Evolutionary conservation across 2,329 filamentous ascomycete genomes (phyloP).

Genomic region (Macrophomina pseudophaseolina): DNA sequence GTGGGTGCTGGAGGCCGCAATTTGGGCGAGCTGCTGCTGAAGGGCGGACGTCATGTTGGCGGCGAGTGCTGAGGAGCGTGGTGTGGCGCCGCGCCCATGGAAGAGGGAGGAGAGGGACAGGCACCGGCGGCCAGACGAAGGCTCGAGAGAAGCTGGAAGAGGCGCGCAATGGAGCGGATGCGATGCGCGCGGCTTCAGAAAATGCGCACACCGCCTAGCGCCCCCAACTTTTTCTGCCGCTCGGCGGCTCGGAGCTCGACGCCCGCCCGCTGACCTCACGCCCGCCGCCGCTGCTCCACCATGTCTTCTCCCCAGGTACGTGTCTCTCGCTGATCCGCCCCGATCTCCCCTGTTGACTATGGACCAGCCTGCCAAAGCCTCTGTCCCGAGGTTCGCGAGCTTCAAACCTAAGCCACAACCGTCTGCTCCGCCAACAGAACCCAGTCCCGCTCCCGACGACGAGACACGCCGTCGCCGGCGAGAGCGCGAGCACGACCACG

Average conservation of each 20-base stretch:
- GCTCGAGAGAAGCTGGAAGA: neutral
- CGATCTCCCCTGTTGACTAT: slow-evolving; percentile 13
- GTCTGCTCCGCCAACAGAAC: slow-evolving; percentile 23
- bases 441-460: slow-evolving; percentile 1
- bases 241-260: neutral
- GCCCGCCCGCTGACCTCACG: slow-evolving; percentile 22
- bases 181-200: slow-evolving; percentile 18
- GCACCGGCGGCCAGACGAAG: slow-evolving; percentile 28
- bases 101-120: slow-evolving; percentile 28
- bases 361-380: slow-evolving; percentile 30
- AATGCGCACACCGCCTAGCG: slow-evolving; percentile 15
- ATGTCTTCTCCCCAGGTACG: slow-evolving; percentile 19
- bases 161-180: slow-evolving; percentile 11
- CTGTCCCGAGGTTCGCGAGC: slow-evolving; percentile 74
- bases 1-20: slow-evolving; percentile 87
- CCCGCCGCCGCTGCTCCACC: neutral
- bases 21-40: slow-evolving; percentile 90
- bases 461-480: neutral
- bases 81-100: slow-evolving; percentile 34
- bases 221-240: slow-evolving; percentile 22
- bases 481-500: neutral
- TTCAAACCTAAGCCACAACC: slow-evolving; percentile 61
- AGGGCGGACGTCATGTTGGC: slow-evolving; percentile 79
- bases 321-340: neutral
- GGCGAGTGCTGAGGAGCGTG: neutral